Evolutionary conservation across 495 filamentous ascomycete genomes (phyloP).

Genomic region (Parmelia sp.): DNA sequence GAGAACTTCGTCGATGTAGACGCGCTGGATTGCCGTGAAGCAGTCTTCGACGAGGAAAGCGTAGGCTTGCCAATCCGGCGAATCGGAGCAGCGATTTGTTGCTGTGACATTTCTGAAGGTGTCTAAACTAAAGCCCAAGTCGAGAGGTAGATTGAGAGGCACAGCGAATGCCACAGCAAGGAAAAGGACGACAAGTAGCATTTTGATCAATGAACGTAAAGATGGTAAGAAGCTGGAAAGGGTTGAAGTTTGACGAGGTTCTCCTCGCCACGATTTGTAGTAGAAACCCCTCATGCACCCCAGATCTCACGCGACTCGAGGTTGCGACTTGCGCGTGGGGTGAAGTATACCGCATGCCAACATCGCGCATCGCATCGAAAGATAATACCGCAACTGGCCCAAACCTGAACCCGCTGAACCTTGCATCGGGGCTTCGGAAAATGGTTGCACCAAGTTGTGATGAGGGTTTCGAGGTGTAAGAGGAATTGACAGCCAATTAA

Average conservation of each 20-base stretch:
- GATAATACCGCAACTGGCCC: not conserved
- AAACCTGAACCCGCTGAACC: not conserved
- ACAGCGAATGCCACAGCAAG: not conserved
- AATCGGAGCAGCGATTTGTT: not conserved
- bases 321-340: not conserved
- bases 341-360: not conserved
- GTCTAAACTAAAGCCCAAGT: too few species aligned
- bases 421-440: not conserved
- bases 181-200: not conserved
- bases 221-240: not conserved
- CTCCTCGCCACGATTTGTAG: not conserved
- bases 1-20: constrained; percentile 9
- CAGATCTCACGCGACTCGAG: not conserved
- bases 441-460: not conserved
- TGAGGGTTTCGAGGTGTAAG: not conserved
- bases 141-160: not conserved
- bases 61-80: not conserved
- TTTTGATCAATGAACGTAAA: not conserved
- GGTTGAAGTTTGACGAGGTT: not conserved
- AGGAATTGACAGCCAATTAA: not conserved
- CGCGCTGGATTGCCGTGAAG: constrained; percentile 9
- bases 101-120: not conserved
- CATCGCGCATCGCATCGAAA: constrained; percentile 1
- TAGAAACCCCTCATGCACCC: not conserved
- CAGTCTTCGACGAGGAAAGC: constrained; percentile 15